These are phyloP conservation scores for Cladobotryum protrusum DNA, from an alignment of 2,329 filamentous ascomycete species.

Conservation along the genomic window DNA sequence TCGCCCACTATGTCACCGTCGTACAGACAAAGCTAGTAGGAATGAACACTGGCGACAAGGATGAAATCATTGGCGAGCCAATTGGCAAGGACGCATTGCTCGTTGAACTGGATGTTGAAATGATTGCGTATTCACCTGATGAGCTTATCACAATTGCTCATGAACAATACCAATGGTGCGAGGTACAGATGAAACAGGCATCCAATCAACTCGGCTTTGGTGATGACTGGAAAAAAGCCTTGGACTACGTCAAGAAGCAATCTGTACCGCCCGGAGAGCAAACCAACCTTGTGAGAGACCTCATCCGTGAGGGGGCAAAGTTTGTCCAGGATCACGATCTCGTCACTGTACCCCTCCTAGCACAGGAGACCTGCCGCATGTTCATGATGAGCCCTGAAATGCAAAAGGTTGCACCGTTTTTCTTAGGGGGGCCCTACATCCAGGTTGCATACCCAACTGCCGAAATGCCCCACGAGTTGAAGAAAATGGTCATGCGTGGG, in stretches of 20 bases:
- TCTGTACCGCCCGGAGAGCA: constrained; percentile 50
- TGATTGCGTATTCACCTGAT: constrained; percentile 53
- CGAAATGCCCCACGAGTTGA: constrained; percentile 46
- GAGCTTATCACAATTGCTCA: constrained; percentile 47
- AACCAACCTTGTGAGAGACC: constrained; percentile 42
- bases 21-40: constrained; percentile 41
- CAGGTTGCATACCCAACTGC: constrained; percentile 51
- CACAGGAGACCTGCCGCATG: constrained; percentile 48
- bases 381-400: constrained; percentile 48
- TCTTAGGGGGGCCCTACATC: constrained; percentile 49
- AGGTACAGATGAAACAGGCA: constrained; percentile 47
- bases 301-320: constrained; percentile 44
- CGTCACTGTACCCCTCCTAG: constrained; percentile 48
- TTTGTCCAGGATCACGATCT: constrained; percentile 50
- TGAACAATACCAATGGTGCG: constrained; percentile 49
- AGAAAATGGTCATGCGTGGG: constrained; percentile 54
- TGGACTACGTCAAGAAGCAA: constrained; percentile 50
- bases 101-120: constrained; percentile 47
- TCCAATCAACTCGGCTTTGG: constrained; percentile 42
- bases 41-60: constrained; percentile 34
- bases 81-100: constrained; percentile 47
- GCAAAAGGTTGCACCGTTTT: constrained; percentile 54
- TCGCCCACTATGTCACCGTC: constrained; percentile 29
- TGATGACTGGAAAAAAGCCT: constrained; percentile 44
- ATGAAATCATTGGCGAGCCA: constrained; percentile 51